These are phyloP conservation scores for Abrus pulchellus DNA, from an alignment of 306 rosid species.

Conservation along the genomic window DNA sequence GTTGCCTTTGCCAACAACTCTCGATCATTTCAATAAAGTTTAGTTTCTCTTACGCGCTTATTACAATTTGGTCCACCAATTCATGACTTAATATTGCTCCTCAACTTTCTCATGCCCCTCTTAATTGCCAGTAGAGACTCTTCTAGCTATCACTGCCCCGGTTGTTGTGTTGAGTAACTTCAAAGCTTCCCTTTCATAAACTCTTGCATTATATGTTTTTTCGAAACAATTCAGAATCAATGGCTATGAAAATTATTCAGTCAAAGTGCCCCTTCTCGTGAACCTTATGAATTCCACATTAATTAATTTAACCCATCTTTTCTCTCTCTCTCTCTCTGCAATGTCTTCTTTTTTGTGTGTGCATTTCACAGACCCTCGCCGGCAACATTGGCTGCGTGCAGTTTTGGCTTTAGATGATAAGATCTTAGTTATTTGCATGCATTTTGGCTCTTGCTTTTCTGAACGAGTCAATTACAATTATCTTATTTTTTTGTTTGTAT, in stretches of 20 bases:
- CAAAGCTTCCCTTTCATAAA: conserved; percentile 42
- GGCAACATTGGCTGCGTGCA: conserved; percentile 31
- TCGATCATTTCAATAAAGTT: conserved; percentile 45
- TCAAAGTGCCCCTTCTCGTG: conserved; percentile 54
- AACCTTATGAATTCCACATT: conserved; percentile 45
- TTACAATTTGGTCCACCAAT: conserved; percentile 44
- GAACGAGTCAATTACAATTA: conserved; percentile 26
- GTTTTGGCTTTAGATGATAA: not conserved
- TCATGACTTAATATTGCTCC: conserved; percentile 31
- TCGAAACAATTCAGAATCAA: conserved; percentile 10
- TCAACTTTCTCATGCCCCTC: conserved; percentile 61
- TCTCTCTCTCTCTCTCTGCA: conserved; percentile 7
- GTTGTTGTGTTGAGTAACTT: conserved; percentile 51
- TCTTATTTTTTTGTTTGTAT: not conserved
- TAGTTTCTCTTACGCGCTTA: conserved; percentile 15
- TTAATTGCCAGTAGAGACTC: conserved; percentile 51
- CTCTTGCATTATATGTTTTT: not conserved
- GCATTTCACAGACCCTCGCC: conserved; percentile 24
- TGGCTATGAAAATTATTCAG: conserved; percentile 20
- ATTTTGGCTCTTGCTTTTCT: conserved; percentile 34
- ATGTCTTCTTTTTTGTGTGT: not conserved
- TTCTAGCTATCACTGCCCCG: not conserved
- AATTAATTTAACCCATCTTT: conserved; percentile 10
- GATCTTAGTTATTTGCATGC: not conserved
- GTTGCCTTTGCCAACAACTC: conserved; percentile 43